phyloP scores from a whole-genome alignment of 1,139 yeast genomes.

The Diutina scorzettiae region DNA sequence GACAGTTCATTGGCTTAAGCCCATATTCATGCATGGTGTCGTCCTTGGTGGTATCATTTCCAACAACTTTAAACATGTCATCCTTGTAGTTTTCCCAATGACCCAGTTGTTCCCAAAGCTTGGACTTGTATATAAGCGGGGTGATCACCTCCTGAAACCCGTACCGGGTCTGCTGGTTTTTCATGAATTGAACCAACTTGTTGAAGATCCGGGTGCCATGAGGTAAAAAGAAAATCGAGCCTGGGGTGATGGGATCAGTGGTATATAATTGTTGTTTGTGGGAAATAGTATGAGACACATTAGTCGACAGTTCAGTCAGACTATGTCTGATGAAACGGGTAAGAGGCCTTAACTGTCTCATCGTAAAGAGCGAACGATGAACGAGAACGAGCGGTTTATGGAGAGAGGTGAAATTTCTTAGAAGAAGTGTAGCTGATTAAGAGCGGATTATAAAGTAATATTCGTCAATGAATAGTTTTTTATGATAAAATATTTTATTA shows the following conservation, averaged over 20 bases:
- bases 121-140: conserved; percentile 77
- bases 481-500: too few relatives aligned
- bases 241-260: conserved; percentile 75
- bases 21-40: conserved; percentile 52
- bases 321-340: too few relatives aligned
- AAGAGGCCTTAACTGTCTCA: too few relatives aligned
- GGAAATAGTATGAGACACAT: conserved; percentile 39
- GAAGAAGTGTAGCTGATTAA: too few relatives aligned
- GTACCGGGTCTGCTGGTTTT: conserved; percentile 64
- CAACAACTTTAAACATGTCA: conserved; percentile 80
- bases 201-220: conserved; percentile 85
- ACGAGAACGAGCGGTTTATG: too few relatives aligned
- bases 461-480: too few relatives aligned
- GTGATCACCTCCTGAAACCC: conserved; percentile 92
- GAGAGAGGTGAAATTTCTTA: too few relatives aligned
- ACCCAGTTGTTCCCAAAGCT: conserved; percentile 85
- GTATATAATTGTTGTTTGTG: conserved; percentile 60
- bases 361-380: too few relatives aligned
- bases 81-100: conserved; percentile 95
- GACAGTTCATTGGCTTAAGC: conserved; percentile 96
- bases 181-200: conserved; percentile 69
- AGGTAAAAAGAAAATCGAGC: conserved; percentile 80
- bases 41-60: conserved; percentile 24
- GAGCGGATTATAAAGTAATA: too few relatives aligned
- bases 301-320: conserved; percentile 12